phyloP scores from a whole-genome alignment of 768 basidiomycete genomes.

The Scleroderma bovista region DNA sequence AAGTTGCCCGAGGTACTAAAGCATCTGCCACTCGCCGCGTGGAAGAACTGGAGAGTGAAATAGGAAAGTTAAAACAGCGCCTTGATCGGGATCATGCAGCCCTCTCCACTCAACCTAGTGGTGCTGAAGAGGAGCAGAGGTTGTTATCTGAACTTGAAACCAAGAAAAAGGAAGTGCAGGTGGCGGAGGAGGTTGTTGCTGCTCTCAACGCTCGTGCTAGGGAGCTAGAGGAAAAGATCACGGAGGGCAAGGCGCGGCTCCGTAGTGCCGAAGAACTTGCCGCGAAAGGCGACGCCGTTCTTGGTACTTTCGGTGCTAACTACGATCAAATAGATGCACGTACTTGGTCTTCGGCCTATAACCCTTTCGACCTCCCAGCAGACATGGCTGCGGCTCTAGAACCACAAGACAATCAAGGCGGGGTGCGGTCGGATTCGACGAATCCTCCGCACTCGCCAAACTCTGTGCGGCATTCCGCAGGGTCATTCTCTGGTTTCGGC shows the following conservation, averaged over 20 bases:
- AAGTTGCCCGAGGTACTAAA: conserved; percentile 56
- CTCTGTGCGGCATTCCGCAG: too few species aligned
- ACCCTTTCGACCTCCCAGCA: conserved; percentile 23
- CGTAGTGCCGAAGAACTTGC: conserved; percentile 53
- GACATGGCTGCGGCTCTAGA: conserved; percentile 12
- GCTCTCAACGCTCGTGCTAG: conserved; percentile 60
- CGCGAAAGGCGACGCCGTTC: conserved; percentile 11
- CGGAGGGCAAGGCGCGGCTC: conserved; percentile 57
- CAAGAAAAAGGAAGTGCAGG: conserved; percentile 50
- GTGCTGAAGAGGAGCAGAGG: conserved; percentile 42
- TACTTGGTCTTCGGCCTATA: conserved; percentile 26
- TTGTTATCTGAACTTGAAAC: conserved; percentile 41
- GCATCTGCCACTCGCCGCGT: conserved; percentile 57
- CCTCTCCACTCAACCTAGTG: conserved; percentile 39
- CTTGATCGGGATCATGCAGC: conserved; percentile 51
- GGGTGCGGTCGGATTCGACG: conserved; percentile 10
- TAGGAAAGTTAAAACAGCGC: conserved; percentile 48
- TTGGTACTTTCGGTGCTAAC: conserved; percentile 3
- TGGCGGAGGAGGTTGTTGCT: conserved; percentile 61
- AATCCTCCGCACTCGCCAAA: conserved; percentile 17
- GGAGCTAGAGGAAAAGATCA: conserved; percentile 69
- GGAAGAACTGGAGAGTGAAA: conserved; percentile 56
- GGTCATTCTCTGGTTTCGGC: too few species aligned
- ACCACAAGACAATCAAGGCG: conserved; percentile 7
- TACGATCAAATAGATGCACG: conserved; percentile 12